Conservation (phyloP, 2,329 filamentous ascomycete species). For the Huntiella omanensis region DNA sequence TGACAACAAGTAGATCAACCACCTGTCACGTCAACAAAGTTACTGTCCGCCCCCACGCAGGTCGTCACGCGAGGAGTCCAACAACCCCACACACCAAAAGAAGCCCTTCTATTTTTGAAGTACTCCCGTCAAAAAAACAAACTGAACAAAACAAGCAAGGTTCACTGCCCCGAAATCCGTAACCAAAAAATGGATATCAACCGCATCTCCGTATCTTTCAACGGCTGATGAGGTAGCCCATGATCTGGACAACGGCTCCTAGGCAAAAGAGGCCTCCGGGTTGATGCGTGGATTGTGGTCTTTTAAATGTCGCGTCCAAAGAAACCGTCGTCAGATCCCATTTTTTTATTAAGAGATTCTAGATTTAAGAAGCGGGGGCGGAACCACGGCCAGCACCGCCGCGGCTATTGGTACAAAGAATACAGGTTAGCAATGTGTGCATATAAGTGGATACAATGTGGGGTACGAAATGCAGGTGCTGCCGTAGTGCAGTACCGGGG, state of each 20-base stretch:
- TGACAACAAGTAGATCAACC: no score
- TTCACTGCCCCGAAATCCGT: no score
- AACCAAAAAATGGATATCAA: no score
- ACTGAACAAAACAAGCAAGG: no score
- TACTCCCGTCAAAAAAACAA: no score
- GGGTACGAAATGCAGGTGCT: not conserved
- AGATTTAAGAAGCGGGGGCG: constrained; percentile 46
- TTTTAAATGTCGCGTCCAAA: constrained; percentile 22
- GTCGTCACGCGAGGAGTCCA: constrained; percentile 22
- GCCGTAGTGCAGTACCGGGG: not conserved
- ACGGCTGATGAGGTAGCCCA: no score
- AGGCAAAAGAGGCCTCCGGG: no score
- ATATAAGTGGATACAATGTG: not conserved
- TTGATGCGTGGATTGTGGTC: not conserved
- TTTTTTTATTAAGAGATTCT: constrained; percentile 19
- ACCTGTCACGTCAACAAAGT: no score
- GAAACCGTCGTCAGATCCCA: constrained; percentile 20
- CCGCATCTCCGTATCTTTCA: no score
- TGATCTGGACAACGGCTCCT: no score
- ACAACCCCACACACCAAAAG: constrained; percentile 12
- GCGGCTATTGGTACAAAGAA: constrained; percentile 34
- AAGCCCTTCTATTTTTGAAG: no score
- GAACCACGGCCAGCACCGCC: constrained; percentile 80
- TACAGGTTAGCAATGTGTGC: constrained; percentile 2
- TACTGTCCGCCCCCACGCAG: constrained; percentile 20